Conservation (phyloP, 495 filamentous ascomycete genomes). For the Penicillium samsonianum region DNA sequence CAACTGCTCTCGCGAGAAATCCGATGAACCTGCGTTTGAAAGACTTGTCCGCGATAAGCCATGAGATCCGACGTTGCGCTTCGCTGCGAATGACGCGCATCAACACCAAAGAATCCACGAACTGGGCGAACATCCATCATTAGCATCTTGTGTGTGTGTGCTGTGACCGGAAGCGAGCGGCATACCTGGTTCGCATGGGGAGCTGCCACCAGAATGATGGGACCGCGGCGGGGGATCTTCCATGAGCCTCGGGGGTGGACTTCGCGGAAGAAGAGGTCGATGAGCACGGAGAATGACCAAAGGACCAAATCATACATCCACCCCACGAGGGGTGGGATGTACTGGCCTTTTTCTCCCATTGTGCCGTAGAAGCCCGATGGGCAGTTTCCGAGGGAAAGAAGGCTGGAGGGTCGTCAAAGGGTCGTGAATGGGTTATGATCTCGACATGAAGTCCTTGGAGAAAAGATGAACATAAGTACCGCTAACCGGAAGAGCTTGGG, state of each 20-base stretch:
- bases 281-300: constrained; percentile 78
- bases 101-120: constrained; percentile 92
- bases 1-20: constrained; percentile 71
- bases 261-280: constrained; percentile 97
- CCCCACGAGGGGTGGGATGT: constrained; percentile 65
- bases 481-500: not conserved
- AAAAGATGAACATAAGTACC: not conserved
- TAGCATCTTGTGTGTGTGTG: constrained; percentile 11
- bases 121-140: constrained; percentile 49
- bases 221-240: constrained; percentile 84
- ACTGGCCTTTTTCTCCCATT: constrained; percentile 48
- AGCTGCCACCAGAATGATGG: constrained; percentile 95
- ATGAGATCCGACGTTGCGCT: constrained; percentile 82
- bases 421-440: constrained; percentile 2
- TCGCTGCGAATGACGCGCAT: constrained; percentile 86
- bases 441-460: constrained; percentile 24
- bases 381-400: not conserved
- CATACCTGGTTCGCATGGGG: constrained; percentile 96
- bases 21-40: constrained; percentile 88
- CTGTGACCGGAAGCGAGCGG: constrained; percentile 8
- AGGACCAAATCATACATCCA: constrained; percentile 83
- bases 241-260: constrained; percentile 92
- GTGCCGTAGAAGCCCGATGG: constrained; percentile 9
- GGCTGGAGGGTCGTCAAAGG: not conserved
- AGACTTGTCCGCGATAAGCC: constrained; percentile 92